Evolutionary conservation across 2,329 filamentous ascomycete genomes (phyloP), one percentile per base, ranked within the genome.

Genomic region (Ophiostoma ulmi): DNA sequence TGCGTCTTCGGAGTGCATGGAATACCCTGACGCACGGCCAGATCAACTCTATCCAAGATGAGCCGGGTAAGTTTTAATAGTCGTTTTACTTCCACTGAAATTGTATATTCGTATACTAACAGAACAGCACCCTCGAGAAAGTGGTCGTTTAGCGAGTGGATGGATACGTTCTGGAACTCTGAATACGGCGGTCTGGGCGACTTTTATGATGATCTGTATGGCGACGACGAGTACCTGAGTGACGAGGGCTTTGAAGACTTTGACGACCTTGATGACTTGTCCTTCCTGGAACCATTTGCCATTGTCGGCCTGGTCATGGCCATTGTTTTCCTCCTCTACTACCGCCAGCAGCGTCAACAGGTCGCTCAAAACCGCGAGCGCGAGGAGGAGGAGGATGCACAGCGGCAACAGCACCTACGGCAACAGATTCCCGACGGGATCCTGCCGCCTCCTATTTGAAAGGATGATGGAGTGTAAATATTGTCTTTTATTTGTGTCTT

Each of bases 21-120:
- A 98, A 98, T 76, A 93, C 90, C 0, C 83, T 98, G 73, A 97
- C 93, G 0, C 88, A 94, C 77, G 95, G 95, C n/a, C 88, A 90
- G 26, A 87, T 98, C 73, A 97, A 98, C 76, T 93, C 91, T 20
- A 98, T 98, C 68, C 90, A 92, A 76, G 92, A 97, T 74, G 94
- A 97, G 73, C 90, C 91, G 76, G 48, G 48, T 55, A 22, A 22
- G 48, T 11, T 55, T 3, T 10, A 5, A 11, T 39, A 39, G 1
- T 31, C 31, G 31, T 2, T 0, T 4, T 31, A 31, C 4, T 31
- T 31, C 31, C 31, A 31, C 31, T 31, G 31, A 31, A 31, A 31
- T 4, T 31, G 31, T 31, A 31, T 31, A 31, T 31, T 31, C 31
- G 31, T 31, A 31, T 31, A 55, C 48, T 58, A 48, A 48, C 44